Conservation (phyloP, 306 rosid species). For the Quillaja saponaria region DNA sequence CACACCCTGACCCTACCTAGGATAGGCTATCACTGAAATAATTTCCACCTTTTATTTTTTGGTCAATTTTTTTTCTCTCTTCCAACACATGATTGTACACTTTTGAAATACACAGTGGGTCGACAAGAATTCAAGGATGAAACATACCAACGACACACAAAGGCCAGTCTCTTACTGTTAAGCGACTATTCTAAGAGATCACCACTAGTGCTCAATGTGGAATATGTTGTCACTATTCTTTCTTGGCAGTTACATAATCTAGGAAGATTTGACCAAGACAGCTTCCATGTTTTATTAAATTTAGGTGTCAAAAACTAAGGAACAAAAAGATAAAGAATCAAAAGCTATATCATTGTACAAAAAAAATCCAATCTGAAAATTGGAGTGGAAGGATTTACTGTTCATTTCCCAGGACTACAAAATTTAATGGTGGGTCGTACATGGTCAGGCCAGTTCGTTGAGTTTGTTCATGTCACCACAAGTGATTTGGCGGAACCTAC, state of each 20-base stretch:
- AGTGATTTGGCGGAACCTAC: no score
- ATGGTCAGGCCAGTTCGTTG: no score
- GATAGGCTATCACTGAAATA: slow-evolving; percentile 21
- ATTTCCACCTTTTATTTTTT: not conserved
- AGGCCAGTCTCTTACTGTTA: slow-evolving; percentile 42
- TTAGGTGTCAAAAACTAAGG: not conserved
- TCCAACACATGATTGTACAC: not conserved
- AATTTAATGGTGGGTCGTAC: no score
- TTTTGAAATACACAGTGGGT: slow-evolving; percentile 38
- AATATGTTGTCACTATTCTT: slow-evolving; percentile 36
- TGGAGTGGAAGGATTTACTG: no score
- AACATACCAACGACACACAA: slow-evolving; percentile 45
- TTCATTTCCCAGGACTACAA: no score
- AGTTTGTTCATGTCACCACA: no score
- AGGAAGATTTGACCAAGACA: slow-evolving; percentile 37
- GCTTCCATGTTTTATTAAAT: slow-evolving; percentile 6
- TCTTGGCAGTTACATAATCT: slow-evolving; percentile 9
- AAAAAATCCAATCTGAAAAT: no score
- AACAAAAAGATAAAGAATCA: not conserved
- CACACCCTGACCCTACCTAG: not conserved
- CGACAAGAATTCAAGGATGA: slow-evolving; percentile 85
- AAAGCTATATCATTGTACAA: no score
- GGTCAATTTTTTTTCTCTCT: slow-evolving; percentile 6
- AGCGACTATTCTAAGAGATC: slow-evolving; percentile 43
- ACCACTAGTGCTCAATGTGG: slow-evolving; percentile 36